Evolutionary conservation across 805 yeast species (phyloP).

Genomic region (Wickerhamomyces silvicola): DNA sequence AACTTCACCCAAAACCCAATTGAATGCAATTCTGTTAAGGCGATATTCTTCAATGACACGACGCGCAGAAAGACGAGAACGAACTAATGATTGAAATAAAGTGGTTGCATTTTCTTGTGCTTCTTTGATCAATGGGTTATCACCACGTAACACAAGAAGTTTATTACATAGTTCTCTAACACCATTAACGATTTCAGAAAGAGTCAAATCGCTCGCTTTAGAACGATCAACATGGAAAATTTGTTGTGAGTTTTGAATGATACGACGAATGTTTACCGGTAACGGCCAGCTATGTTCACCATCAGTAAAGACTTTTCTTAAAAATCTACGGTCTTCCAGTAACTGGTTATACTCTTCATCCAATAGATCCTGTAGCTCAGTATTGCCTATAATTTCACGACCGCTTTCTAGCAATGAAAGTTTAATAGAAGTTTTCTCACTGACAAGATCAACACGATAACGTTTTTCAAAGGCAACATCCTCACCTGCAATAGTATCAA

Average conservation of each 20-base stretch:
- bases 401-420: conserved; percentile 83
- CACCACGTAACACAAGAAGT: conserved; percentile 77
- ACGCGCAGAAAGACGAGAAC: conserved; percentile 88
- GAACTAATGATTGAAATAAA: conserved; percentile 82
- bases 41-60: conserved; percentile 89
- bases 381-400: conserved; percentile 83
- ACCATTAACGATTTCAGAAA: conserved; percentile 69
- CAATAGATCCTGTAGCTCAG: conserved; percentile 69
- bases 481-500: conserved; percentile 94
- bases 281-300: conserved; percentile 98
- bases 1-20: conserved; percentile 93
- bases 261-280: conserved; percentile 95
- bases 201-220: conserved; percentile 83
- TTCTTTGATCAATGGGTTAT: conserved; percentile 61
- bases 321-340: conserved; percentile 63
- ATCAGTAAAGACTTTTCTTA: conserved; percentile 81
- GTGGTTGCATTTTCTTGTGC: conserved; percentile 91
- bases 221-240: conserved; percentile 90
- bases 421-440: conserved; percentile 51
- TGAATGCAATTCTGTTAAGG: conserved; percentile 77
- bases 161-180: conserved; percentile 64
- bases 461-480: conserved; percentile 75
- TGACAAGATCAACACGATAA: conserved; percentile 83
- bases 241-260: conserved; percentile 94
- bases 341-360: conserved; percentile 85